These are phyloP conservation scores for Manihot esculenta DNA, from an alignment of 441 rosid species.

Conservation along the genomic window DNA sequence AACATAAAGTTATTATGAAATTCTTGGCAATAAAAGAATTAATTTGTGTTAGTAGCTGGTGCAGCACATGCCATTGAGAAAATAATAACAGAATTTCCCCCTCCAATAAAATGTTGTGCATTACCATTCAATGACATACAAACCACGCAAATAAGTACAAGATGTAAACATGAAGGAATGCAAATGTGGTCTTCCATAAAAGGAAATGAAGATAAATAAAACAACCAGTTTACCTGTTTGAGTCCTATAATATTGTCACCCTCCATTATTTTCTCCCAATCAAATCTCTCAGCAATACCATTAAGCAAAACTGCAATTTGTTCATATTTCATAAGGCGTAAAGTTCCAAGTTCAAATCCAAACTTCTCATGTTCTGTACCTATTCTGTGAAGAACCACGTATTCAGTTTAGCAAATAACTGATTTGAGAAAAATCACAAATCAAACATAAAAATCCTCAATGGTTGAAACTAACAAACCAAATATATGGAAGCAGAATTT, in stretches of 20 bases:
- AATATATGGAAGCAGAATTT: neutral
- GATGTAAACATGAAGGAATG: neutral
- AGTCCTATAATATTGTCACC: slow-evolving; percentile 83
- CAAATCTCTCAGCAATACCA: slow-evolving; percentile 96
- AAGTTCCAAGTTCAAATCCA: slow-evolving; percentile 78
- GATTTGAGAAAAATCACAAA: neutral
- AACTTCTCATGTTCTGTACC: slow-evolving; percentile 99
- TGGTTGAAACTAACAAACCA: neutral
- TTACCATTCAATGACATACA: slow-evolving; percentile 17
- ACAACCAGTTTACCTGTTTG: slow-evolving; percentile 59
- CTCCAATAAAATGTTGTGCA: slow-evolving; percentile 4
- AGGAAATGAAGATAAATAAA: slow-evolving; percentile 6
- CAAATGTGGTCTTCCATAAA: neutral
- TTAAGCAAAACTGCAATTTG: slow-evolving; percentile 89
- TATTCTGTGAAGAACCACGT: slow-evolving; percentile 58
- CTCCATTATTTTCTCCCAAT: slow-evolving; percentile 98
- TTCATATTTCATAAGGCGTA: slow-evolving; percentile 88
- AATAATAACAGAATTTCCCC: neutral
- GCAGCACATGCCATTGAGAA: slow-evolving; percentile 8
- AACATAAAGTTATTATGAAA: slow-evolving; percentile 7
- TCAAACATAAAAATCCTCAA: neutral
- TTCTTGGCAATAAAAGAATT: slow-evolving; percentile 1
- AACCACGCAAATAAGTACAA: slow-evolving; percentile 15
- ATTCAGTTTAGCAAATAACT: slow-evolving; percentile 27
- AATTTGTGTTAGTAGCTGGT: neutral